Conservation (phyloP, 2,329 filamentous ascomycete genomes). For the Fusarium sp. region DNA sequence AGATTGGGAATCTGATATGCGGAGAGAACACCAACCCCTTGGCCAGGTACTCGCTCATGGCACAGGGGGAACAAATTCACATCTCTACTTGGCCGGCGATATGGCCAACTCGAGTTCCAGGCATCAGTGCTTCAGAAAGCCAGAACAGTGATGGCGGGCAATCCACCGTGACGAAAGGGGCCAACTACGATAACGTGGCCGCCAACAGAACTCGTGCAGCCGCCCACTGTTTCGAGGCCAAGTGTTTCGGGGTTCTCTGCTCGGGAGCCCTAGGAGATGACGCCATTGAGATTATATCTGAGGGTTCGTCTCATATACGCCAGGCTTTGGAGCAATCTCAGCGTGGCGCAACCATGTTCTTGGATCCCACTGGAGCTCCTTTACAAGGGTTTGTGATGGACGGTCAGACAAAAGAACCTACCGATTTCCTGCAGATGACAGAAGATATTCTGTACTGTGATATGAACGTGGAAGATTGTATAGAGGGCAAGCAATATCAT, state of each 20-base stretch:
- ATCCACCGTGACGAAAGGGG: neutral
- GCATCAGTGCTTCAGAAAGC: neutral
- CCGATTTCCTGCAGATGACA: constrained; percentile 53
- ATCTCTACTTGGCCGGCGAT: constrained; percentile 65
- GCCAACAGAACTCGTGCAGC: constrained; percentile 64
- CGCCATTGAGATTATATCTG: constrained; percentile 49
- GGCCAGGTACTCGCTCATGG: constrained; percentile 62
- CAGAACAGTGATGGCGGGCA: neutral
- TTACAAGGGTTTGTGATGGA: constrained; percentile 52
- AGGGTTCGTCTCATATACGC: constrained; percentile 42
- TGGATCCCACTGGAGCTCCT: constrained; percentile 60
- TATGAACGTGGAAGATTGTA: constrained; percentile 58
- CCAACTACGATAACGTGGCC: constrained; percentile 64
- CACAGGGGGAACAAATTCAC: constrained; percentile 66
- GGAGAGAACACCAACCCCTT: constrained; percentile 69
- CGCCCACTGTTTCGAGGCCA: constrained; percentile 68
- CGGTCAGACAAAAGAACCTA: constrained; percentile 22
- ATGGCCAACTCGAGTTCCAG: constrained; percentile 58
- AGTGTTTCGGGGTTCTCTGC: constrained; percentile 65
- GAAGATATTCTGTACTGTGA: constrained; percentile 65
- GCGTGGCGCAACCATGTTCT: constrained; percentile 59
- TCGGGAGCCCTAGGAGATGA: constrained; percentile 54
- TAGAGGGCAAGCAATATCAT: constrained; percentile 68
- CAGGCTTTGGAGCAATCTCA: constrained; percentile 51
- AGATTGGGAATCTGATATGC: constrained; percentile 62